Conservation (phyloP, 176 grass and related monocot species). For the Themeda triandra region DNA sequence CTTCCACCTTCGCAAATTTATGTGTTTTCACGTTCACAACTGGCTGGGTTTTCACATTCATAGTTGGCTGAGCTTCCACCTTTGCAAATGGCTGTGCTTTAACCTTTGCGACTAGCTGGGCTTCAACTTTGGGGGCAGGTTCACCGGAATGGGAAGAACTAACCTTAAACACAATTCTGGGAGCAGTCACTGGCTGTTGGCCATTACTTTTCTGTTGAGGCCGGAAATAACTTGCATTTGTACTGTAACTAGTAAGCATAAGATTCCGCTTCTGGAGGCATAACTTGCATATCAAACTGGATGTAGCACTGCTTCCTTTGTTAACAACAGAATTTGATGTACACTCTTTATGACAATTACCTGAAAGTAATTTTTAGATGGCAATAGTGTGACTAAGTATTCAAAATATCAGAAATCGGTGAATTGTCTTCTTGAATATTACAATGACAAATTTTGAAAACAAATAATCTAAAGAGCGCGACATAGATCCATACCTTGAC, state of each 20-base stretch:
- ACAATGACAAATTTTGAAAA: not conserved
- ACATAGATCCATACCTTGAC: slow-evolving; percentile 68
- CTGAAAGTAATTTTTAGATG: slow-evolving; percentile 50
- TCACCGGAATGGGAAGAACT: slow-evolving; percentile 46
- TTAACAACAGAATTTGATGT: slow-evolving; percentile 37
- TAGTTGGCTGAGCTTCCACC: slow-evolving; percentile 4
- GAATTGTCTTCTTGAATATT: not conserved
- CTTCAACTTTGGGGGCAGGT: slow-evolving; percentile 22
- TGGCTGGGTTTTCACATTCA: slow-evolving; percentile 23
- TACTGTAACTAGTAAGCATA: slow-evolving; percentile 39
- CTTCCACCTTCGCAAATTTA: not conserved
- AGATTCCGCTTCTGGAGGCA: slow-evolving; percentile 51
- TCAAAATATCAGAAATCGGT: slow-evolving; percentile 10
- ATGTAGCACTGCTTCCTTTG: slow-evolving; percentile 31
- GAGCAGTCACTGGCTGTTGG: slow-evolving; percentile 33
- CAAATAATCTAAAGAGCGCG: slow-evolving; percentile 15
- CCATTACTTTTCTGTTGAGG: slow-evolving; percentile 41
- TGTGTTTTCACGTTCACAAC: not conserved
- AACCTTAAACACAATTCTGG: slow-evolving; percentile 47
- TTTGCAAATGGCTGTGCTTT: slow-evolving; percentile 6
- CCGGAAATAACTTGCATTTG: slow-evolving; percentile 23
- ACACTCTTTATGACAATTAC: slow-evolving; percentile 84
- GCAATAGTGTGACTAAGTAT: slow-evolving; percentile 26
- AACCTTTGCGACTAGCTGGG: slow-evolving; percentile 8
- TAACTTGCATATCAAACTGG: slow-evolving; percentile 61